phyloP scores from a whole-genome alignment of 2,329 filamentous ascomycete species.

The Mycosphaerella sp. region DNA sequence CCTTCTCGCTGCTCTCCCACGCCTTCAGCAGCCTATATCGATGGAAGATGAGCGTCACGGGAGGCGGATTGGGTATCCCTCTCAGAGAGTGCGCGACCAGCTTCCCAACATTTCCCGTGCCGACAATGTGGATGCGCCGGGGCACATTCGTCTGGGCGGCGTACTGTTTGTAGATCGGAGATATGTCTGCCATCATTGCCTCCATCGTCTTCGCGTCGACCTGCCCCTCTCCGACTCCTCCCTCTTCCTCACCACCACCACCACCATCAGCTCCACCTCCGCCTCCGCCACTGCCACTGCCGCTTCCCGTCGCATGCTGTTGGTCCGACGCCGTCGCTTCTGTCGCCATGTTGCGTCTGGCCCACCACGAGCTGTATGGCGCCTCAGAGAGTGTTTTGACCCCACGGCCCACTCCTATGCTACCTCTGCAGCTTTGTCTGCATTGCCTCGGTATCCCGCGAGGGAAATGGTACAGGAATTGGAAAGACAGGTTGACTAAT shows the following conservation, averaged over 20 bases:
- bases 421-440: constrained; percentile 40
- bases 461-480: constrained; percentile 41
- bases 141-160: constrained; percentile 24
- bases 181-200: constrained; percentile 16
- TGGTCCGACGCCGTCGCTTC: constrained; percentile 11
- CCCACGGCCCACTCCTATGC: constrained; percentile 40
- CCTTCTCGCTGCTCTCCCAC: constrained; percentile 46
- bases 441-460: constrained; percentile 40
- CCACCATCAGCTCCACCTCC: no score
- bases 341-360: constrained; percentile 15
- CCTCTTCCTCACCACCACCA: not conserved
- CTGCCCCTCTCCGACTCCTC: constrained; percentile 4
- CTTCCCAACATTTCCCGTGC: constrained; percentile 72
- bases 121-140: constrained; percentile 68
- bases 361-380: constrained; percentile 27
- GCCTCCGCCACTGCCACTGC: no score
- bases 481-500: constrained; percentile 39
- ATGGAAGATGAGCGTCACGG: constrained; percentile 75
- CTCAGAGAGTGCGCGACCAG: constrained; percentile 70
- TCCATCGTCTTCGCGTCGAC: constrained; percentile 11
- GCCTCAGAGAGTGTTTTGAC: constrained; percentile 29
- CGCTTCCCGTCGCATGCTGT: not conserved
- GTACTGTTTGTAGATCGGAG: constrained; percentile 29
- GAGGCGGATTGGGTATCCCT: constrained; percentile 56
- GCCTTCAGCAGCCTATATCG: constrained; percentile 39